Percentiles rank a stretch among this genome's conserved stretches.
phyloP scores from a whole-genome alignment of 2,329 filamentous ascomycete genomes.

The Trichoderma koningiopsis region DNA sequence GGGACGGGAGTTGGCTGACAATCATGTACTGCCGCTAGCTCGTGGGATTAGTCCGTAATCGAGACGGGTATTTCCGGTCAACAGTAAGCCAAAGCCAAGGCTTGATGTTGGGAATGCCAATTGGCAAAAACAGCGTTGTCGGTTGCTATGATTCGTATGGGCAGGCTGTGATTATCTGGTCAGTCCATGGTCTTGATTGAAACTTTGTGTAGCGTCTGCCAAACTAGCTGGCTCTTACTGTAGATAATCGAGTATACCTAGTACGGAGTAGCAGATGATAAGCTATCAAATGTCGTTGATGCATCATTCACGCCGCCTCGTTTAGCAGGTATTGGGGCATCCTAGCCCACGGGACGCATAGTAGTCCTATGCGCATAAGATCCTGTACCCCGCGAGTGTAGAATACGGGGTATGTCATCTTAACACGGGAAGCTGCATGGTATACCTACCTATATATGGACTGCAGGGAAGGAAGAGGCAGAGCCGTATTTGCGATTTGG shows the following conservation, averaged over 20 bases:
- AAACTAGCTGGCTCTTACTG: not conserved
- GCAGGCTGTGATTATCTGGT: not conserved
- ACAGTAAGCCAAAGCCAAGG: not conserved
- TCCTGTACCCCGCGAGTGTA: not conserved
- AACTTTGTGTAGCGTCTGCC: not conserved
- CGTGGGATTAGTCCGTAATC: not conserved
- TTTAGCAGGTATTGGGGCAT: not conserved
- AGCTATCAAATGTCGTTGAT: not conserved
- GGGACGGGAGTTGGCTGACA: conserved; percentile 16
- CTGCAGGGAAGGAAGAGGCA: not conserved
- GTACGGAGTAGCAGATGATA: not conserved
- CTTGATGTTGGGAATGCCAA: not conserved
- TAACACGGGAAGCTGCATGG: not conserved
- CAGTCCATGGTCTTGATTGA: not conserved
- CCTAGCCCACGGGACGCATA: not conserved
- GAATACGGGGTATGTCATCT: not conserved
- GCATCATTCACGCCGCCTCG: not conserved
- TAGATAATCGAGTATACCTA: not conserved
- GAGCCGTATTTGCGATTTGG: not conserved
- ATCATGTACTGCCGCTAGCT: not conserved
- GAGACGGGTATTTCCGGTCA: not conserved
- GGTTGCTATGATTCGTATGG: not conserved
- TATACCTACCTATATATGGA: not conserved
- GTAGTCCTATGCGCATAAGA: not conserved
- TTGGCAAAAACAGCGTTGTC: not conserved